Evolutionary conservation across 139 green algal genomes (phyloP), one percentile per base, ranked within the genome.

Genomic region (Chlorella sp.): DNA sequence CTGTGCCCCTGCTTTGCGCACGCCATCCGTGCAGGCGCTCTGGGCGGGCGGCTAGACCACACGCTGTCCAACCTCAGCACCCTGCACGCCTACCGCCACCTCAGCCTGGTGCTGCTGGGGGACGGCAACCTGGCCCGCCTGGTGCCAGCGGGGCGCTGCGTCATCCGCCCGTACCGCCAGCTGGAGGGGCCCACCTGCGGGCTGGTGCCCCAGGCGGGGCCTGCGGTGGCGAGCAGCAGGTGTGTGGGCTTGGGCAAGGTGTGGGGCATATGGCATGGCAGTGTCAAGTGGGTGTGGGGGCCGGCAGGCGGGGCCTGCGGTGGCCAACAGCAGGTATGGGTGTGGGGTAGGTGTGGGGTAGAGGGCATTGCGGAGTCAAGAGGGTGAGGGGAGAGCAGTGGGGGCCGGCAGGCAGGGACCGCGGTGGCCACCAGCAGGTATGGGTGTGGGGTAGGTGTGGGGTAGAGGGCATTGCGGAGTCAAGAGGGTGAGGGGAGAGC

Each of bases 31-130:
- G 71, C 95, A 96, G 97, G 97, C 37, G 97, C 96, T 1, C 83
- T 99, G 7, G 98, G 98, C 14, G 98, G 98, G 2, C 94, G 98
- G 22, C 81, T 99, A 64, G 98, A 99, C 94, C 98, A 99, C 91
- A 97, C 95, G 0, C 90, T 99, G 15, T 90, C 87, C n/a, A 98
- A 97, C 92, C 92, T 99, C 1, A 95, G 93, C 92, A 92, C 93
- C 19, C 93, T 99, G 53, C 94, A 98, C 91, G 88, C 86, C 24
- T 95, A 95, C 88, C 89, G 89, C 3, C 85, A 97, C 86, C 87
- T 98, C 28, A 81, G 93, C 68, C 83, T 99, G 26, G 89, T 96
- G 36, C 95, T 99, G 40, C 92, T 96, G 61, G 96, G 96, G 0
- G 96, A 98, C 28, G 94, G 94, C 91, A 99, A 97, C 92, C 69